Conservation (phyloP, 116 monocot genomes). For the Trichopus zeylanicus region DNA sequence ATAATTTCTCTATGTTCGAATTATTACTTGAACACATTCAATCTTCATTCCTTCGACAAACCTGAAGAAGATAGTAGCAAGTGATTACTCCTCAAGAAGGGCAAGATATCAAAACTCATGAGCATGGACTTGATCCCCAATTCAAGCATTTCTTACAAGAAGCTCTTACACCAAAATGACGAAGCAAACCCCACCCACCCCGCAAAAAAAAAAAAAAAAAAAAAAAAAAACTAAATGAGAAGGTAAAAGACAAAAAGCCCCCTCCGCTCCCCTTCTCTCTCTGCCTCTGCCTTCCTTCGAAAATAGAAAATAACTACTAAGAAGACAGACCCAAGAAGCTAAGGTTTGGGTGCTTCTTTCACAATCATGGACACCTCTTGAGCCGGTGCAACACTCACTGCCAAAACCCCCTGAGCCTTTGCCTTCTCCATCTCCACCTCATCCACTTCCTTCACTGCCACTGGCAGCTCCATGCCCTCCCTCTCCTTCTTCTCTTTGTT, state of each 20-base stretch:
- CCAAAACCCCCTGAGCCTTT: no score
- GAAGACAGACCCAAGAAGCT: not conserved
- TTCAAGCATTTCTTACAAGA: no score
- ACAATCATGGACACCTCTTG: not conserved
- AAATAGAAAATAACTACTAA: no score
- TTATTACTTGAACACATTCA: no score
- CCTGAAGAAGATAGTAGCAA: not conserved
- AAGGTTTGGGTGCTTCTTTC: conserved; percentile 2
- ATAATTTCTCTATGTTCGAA: no score
- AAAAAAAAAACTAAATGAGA: not conserved
- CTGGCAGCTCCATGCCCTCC: conserved; percentile 28
- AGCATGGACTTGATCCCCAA: no score
- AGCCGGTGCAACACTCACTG: no score
- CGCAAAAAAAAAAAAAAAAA: not conserved
- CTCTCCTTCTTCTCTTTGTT: conserved; percentile 35
- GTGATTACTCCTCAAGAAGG: not conserved
- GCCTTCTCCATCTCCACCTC: conserved; percentile 5
- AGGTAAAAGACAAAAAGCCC: not conserved
- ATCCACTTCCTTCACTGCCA: conserved; percentile 28
- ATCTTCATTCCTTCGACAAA: no score
- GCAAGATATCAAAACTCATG: no score
- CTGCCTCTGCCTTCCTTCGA: no score
- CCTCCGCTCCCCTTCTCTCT: not conserved
- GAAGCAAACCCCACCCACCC: not conserved
- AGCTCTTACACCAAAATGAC: no score